Conservation (phyloP, 2,329 filamentous ascomycete species). For the Trichophaea hybrida region DNA sequence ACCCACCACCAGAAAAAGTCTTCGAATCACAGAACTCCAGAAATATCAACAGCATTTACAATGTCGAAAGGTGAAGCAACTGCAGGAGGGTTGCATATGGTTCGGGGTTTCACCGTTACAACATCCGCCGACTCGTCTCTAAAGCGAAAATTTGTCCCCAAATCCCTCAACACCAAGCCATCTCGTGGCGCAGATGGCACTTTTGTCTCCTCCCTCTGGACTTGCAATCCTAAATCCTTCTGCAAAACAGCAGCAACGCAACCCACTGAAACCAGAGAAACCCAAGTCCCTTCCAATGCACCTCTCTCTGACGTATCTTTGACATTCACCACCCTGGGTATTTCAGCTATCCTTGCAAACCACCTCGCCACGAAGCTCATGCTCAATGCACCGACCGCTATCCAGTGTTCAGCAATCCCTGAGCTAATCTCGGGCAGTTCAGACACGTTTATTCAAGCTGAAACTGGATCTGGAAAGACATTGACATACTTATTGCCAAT, state of each 20-base stretch:
- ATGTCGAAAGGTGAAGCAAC: too few relatives aligned
- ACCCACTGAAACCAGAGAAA: conserved; percentile 34
- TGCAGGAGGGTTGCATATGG: too few relatives aligned
- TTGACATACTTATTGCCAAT: conserved; percentile 89
- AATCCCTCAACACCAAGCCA: conserved; percentile 1
- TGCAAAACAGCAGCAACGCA: conserved; percentile 43
- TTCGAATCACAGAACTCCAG: too few relatives aligned
- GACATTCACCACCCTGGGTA: conserved; percentile 71
- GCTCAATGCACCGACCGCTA: conserved; percentile 81
- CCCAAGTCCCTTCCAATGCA: conserved; percentile 69
- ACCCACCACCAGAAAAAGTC: conserved; percentile 31
- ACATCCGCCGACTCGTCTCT: conserved; percentile 22
- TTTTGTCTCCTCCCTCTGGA: conserved; percentile 82
- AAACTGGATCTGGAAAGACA: conserved; percentile 96
- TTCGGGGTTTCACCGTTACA: too few relatives aligned
- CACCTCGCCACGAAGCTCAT: conserved; percentile 75
- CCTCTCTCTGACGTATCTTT: conserved; percentile 70
- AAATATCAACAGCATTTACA: too few relatives aligned
- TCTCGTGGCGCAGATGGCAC: conserved; percentile 35
- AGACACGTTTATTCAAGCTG: conserved; percentile 90
- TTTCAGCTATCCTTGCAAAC: conserved; percentile 64
- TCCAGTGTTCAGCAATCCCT: conserved; percentile 78
- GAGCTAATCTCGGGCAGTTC: conserved; percentile 65
- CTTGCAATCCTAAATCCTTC: conserved; percentile 65
- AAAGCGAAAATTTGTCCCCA: conserved; percentile 26